phyloP scores from a whole-genome alignment of 305 asterid genomes.

The Andrographis paniculata region DNA sequence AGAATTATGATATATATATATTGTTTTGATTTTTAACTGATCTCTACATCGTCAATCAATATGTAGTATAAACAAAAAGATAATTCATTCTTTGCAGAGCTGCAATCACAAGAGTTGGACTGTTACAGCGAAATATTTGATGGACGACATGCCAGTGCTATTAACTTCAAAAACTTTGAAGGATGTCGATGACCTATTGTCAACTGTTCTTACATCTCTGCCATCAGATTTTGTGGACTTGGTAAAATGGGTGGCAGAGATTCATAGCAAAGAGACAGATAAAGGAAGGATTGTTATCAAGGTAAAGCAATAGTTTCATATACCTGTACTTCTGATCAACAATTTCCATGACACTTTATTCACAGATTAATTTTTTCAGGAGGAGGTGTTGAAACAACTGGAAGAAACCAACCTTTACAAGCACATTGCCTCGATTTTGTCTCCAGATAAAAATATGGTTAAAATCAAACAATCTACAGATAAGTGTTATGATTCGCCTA shows the following conservation, averaged over 20 bases:
- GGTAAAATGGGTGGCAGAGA: conserved; percentile 91
- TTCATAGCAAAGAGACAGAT: conserved; percentile 85
- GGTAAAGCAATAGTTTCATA: conserved; percentile 31
- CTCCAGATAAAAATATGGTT: conserved; percentile 33
- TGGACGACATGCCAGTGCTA: conserved; percentile 76
- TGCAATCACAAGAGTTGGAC: conserved; percentile 95
- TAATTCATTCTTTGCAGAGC: conserved; percentile 74
- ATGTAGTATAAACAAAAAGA: too few species aligned
- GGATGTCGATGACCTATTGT: conserved; percentile 52
- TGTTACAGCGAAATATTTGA: conserved; percentile 65
- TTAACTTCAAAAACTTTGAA: conserved; percentile 44
- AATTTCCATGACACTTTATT: too few species aligned
- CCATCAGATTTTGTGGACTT: conserved; percentile 78
- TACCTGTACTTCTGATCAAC: too few species aligned
- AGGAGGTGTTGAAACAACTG: conserved; percentile 79
- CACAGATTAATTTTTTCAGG: too few species aligned
- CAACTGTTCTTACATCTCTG: conserved; percentile 48
- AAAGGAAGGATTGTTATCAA: conserved; percentile 69
- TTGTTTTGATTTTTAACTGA: too few species aligned
- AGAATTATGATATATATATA: conserved; percentile 6
- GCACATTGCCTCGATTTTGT: conserved; percentile 50
- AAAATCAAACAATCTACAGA: conserved; percentile 24
- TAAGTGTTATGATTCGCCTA: conserved; percentile 35
- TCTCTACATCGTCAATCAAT: conserved; percentile 13
- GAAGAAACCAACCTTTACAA: conserved; percentile 74